These are phyloP conservation scores for Mortierella hygrophila DNA, from an alignment of 192 early-diverging fungal species.

Conservation along the genomic window DNA sequence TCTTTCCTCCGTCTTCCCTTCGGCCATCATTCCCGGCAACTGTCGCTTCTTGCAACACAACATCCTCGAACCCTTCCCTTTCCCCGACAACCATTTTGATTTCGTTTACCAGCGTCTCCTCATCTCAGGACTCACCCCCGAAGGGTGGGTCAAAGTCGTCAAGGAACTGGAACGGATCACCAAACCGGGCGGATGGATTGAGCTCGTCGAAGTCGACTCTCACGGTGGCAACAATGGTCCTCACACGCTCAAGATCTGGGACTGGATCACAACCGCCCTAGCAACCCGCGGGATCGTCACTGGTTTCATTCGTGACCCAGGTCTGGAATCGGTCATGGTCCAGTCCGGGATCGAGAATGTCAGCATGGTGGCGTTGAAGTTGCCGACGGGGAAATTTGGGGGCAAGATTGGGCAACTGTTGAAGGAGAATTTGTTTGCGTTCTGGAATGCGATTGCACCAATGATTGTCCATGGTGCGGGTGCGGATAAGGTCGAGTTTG, in stretches of 20 bases:
- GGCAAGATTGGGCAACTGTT: constrained; percentile 43
- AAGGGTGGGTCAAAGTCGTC: constrained; percentile 31
- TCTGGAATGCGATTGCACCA: constrained; percentile 38
- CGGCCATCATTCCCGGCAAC: constrained; percentile 52
- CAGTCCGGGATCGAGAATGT: constrained; percentile 24
- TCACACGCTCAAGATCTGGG: constrained; percentile 31
- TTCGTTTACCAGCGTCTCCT: constrained; percentile 53
- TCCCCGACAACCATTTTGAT: constrained; percentile 57
- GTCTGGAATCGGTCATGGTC: constrained; percentile 3
- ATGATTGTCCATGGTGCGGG: constrained; percentile 29
- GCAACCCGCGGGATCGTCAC: constrained; percentile 11
- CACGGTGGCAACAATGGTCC: constrained; percentile 45
- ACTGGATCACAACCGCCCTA: constrained; percentile 25
- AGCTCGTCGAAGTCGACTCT: constrained; percentile 40
- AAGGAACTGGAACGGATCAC: constrained; percentile 44
- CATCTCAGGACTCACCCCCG: constrained; percentile 26
- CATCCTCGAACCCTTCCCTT: constrained; percentile 34
- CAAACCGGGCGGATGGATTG: constrained; percentile 53
- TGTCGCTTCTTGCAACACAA: constrained; percentile 38
- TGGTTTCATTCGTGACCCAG: not conserved
- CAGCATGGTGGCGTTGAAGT: not conserved
- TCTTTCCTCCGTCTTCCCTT: constrained; percentile 52
- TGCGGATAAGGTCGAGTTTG: constrained; percentile 27
- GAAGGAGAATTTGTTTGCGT: constrained; percentile 36
- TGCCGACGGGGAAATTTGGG: constrained; percentile 36